Percentiles rank a stretch among this genome's conserved stretches.
Conservation (phyloP, 2,329 filamentous ascomycete species). For the Monilinia aucupariae region DNA sequence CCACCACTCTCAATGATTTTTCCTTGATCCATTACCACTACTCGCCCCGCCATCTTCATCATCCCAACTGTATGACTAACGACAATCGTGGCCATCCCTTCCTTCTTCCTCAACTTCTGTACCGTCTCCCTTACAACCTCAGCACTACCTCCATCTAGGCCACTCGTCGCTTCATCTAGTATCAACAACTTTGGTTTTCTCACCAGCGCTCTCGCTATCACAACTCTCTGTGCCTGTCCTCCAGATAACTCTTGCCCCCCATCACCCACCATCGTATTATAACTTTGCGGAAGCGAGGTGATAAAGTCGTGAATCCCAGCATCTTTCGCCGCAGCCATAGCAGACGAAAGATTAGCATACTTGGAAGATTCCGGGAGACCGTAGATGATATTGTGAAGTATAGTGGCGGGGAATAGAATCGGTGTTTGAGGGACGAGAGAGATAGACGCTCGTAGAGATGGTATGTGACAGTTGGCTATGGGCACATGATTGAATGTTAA, state of each 20-base stretch:
- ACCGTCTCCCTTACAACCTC: constrained; percentile 60
- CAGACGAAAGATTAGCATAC: constrained; percentile 41
- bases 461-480: constrained; percentile 53
- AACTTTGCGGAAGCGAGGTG: constrained; percentile 61
- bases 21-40: constrained; percentile 68
- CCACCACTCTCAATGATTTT: constrained; percentile 61
- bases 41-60: constrained; percentile 72
- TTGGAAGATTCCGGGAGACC: constrained; percentile 56
- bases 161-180: constrained; percentile 81
- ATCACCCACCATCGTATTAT: constrained; percentile 69
- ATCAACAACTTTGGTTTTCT: constrained; percentile 67
- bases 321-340: constrained; percentile 49
- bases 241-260: constrained; percentile 69
- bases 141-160: constrained; percentile 66
- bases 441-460: constrained; percentile 54
- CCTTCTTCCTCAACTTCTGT: constrained; percentile 42
- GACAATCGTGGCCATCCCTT: constrained; percentile 62
- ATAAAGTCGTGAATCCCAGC: constrained; percentile 75
- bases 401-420: constrained; percentile 69
- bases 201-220: constrained; percentile 73
- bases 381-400: constrained; percentile 79
- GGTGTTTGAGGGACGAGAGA: constrained; percentile 67
- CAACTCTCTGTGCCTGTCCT: constrained; percentile 76
- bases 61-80: constrained; percentile 80
- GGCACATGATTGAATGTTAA: constrained; percentile 52